These are phyloP conservation scores for Atkinsonella texensis DNA, from an alignment of 2,329 filamentous ascomycete genomes.

Conservation along the genomic window DNA sequence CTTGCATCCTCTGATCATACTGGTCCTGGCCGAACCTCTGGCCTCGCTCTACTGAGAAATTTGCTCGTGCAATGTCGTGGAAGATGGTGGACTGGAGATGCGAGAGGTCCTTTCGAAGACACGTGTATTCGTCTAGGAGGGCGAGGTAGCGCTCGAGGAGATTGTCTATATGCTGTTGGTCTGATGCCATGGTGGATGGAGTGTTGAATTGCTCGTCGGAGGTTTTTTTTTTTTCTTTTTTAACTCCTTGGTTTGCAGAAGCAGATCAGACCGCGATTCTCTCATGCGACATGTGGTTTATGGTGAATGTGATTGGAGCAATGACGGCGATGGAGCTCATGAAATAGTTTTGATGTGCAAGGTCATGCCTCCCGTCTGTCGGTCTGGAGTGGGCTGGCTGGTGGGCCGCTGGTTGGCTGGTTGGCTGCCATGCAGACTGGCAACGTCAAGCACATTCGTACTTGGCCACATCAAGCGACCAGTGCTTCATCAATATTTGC, in stretches of 20 bases:
- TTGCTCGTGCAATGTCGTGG: constrained; percentile 57
- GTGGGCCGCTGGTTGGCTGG: too few species aligned
- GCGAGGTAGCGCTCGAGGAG: constrained; percentile 54
- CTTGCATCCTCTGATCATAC: constrained; percentile 65
- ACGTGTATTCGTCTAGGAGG: constrained; percentile 55
- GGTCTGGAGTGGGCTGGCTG: too few species aligned
- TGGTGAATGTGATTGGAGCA: too few species aligned
- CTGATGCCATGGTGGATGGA: constrained; percentile 1
- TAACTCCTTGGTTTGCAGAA: background rate
- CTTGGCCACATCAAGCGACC: too few species aligned
- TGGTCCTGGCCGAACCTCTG: constrained; percentile 55
- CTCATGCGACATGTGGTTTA: too few species aligned
- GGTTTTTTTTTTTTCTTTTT: background rate
- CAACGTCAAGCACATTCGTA: too few species aligned
- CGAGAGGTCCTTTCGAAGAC: constrained; percentile 41
- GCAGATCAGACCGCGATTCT: too few species aligned
- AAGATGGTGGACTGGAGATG: constrained; percentile 42
- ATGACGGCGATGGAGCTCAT: too few species aligned
- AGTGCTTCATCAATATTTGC: too few species aligned
- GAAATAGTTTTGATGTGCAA: too few species aligned
- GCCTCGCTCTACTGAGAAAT: constrained; percentile 55
- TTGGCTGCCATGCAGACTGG: too few species aligned
- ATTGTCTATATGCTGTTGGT: constrained; percentile 39
- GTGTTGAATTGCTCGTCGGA: background rate
- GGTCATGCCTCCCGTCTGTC: too few species aligned